phyloP scores from a whole-genome alignment of 495 filamentous ascomycete genomes.

The Aspergillus egyptiacus region DNA sequence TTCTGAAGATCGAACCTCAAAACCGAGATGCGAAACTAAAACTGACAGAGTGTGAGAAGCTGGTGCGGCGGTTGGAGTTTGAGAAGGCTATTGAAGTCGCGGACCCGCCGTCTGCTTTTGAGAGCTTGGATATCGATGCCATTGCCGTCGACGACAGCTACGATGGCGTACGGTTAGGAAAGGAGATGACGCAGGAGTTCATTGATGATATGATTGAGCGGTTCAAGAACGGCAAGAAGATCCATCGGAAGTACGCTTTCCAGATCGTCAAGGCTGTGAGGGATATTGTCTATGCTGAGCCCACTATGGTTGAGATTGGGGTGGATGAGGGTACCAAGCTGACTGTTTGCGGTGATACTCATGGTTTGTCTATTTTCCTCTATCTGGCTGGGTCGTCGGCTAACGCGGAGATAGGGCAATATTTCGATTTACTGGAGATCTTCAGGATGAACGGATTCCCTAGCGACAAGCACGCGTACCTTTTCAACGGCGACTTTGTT shows the following conservation, averaged over 20 bases:
- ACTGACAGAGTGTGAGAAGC: constrained; percentile 85
- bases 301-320: constrained; percentile 94
- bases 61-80: constrained; percentile 84
- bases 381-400: constrained; percentile 1
- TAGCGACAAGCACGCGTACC: constrained; percentile 76
- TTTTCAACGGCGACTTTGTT: constrained; percentile 99
- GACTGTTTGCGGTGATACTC: constrained; percentile 96
- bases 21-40: constrained; percentile 90
- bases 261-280: constrained; percentile 88
- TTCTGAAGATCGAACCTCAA: constrained; percentile 74
- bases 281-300: constrained; percentile 82
- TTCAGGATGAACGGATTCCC: constrained; percentile 88
- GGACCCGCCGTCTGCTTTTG: constrained; percentile 84
- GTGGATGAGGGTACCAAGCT: constrained; percentile 69
- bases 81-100: constrained; percentile 90
- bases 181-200: constrained; percentile 92
- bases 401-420: constrained; percentile 63
- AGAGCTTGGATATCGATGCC: constrained; percentile 78
- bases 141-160: constrained; percentile 79
- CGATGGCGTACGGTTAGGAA: constrained; percentile 72
- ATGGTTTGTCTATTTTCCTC: constrained; percentile 53
- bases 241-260: constrained; percentile 95
- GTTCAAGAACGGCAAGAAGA: constrained; percentile 92
- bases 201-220: constrained; percentile 93
- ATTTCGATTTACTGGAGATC: constrained; percentile 92